Evolutionary conservation across 1,284 basidiomycete species (phyloP).

Genomic region (Cutaneotrichosporon daszewskae): DNA sequence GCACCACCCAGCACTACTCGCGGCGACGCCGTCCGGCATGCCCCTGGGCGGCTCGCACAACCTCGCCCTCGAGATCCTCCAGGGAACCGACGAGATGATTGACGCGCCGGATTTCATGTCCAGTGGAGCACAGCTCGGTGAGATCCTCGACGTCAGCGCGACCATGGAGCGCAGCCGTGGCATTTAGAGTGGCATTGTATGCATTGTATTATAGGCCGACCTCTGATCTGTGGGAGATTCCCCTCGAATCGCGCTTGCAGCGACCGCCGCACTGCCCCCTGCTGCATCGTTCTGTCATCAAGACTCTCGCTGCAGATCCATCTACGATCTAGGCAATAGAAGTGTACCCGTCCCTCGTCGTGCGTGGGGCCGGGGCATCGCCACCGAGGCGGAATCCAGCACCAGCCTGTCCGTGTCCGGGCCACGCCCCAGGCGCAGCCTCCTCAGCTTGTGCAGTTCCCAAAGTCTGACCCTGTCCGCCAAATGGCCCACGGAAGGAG

Average conservation of each 20-base stretch:
- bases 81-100: slow-evolving; percentile 79
- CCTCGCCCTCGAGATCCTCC: slow-evolving; percentile 80
- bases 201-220: slow-evolving; percentile 27
- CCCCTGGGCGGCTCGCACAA: slow-evolving; percentile 55
- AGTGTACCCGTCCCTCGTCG: slow-evolving; percentile 27
- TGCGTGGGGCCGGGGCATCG: slow-evolving; percentile 13
- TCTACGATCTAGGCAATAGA: slow-evolving; percentile 30
- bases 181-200: slow-evolving; percentile 24
- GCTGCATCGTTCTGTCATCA: too few relatives aligned
- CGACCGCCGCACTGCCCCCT: too few relatives aligned
- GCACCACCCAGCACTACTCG: slow-evolving; percentile 38
- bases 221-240: too few relatives aligned
- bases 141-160: slow-evolving; percentile 37
- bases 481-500: not conserved
- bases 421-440: slow-evolving; percentile 18
- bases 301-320: too few relatives aligned
- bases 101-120: slow-evolving; percentile 66
- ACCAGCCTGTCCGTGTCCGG: too few relatives aligned
- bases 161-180: slow-evolving; percentile 42
- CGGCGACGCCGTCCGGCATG: slow-evolving; percentile 31
- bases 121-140: slow-evolving; percentile 23
- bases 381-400: slow-evolving; percentile 32
- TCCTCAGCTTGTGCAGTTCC: not conserved
- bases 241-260: too few relatives aligned
- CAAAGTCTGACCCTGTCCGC: slow-evolving; percentile 1